Conservation (phyloP, 352 stramenopile genomes). For the Labyrinthula sp. region DNA sequence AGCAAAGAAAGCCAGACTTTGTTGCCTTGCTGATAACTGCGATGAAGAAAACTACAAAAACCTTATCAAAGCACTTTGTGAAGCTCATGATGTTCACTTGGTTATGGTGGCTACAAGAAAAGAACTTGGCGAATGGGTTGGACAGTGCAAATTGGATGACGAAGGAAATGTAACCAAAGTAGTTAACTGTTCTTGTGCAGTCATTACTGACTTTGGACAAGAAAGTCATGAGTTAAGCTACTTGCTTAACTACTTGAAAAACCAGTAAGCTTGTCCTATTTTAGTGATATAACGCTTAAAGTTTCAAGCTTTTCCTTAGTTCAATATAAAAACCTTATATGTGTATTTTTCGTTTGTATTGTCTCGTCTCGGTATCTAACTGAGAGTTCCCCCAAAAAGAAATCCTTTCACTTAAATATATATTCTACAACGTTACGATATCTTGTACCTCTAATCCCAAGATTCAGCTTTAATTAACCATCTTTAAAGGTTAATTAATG, state of each 20-base stretch:
- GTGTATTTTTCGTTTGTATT: too few species aligned
- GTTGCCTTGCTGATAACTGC: slow-evolving; percentile 96
- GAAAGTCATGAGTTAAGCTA: slow-evolving; percentile 88
- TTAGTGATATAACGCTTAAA: too few species aligned
- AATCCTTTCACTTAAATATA: too few species aligned
- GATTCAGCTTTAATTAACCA: too few species aligned
- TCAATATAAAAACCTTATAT: too few species aligned
- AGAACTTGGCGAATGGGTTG: slow-evolving; percentile 94
- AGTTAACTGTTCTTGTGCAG: slow-evolving; percentile 84
- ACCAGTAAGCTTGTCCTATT: too few species aligned
- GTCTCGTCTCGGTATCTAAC: too few species aligned
- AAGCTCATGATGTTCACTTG: slow-evolving; percentile 73
- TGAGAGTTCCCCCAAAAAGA: too few species aligned
- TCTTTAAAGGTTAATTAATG: too few species aligned
- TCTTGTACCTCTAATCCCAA: too few species aligned
- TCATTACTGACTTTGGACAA: slow-evolving; percentile 99
- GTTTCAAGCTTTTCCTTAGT: too few species aligned
- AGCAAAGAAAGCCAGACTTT: slow-evolving; percentile 82
- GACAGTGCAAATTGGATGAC: slow-evolving; percentile 93
- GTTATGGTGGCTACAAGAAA: slow-evolving; percentile 74
- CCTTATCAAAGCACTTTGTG: slow-evolving; percentile 73
- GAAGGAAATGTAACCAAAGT: slow-evolving; percentile 92
- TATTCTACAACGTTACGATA: too few species aligned
- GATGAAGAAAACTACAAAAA: slow-evolving; percentile 98
- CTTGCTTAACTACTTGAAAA: slow-evolving; percentile 96